Evolutionary conservation across 805 yeast genomes (phyloP), one percentile per base, ranked within the genome.

Genomic region (Saccharomycopsis amapae): DNA sequence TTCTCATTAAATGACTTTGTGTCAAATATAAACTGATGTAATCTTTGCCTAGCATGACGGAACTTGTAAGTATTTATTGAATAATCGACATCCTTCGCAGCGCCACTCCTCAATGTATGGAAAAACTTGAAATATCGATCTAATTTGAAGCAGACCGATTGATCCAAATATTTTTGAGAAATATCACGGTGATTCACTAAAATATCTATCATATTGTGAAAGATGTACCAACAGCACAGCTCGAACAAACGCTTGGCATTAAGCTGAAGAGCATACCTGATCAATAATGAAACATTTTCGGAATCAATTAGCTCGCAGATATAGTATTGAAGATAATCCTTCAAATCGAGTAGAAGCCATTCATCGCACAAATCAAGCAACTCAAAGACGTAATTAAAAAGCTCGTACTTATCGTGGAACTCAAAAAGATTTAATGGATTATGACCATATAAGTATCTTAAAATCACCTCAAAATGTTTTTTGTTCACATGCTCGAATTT

Each of bases 201-300:
- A 13, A 85, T 55, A 2, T 76, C 57, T 25, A 79, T 87, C 45
- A 84, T 62, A 58, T 86, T 85, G 52, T 75, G 70, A 53, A 74
- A 78, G 10, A 85, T 67, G 53, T 74, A 83, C 80, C 86, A 79
- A 22, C 80, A 64, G 57, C 95, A 76, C 44, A 76, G 73, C 41
- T 70, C 68, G 49, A 77, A 68, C 31, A 88, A 60, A 52, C 79
- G 75, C 10, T 62, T 58, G 5, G 87, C 83, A 18, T 71, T 61
- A 39, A 71, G 63, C 9, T 32, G 35, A 38, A 70, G 70, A 0
- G 94, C 72, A 55, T 79, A 79, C 10, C 70, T 62, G 12, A 85
- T 56, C 12, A 87, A 56, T 0, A 70, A 48, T 10, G 76, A 62
- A 1, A 81, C 85, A 55, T 83, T 84, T 17, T 81, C 84, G 9